Evolutionary conservation across 768 basidiomycete species (phyloP), one percentile per base, ranked within the genome.

Genomic region (Lactarius trivialis): DNA sequence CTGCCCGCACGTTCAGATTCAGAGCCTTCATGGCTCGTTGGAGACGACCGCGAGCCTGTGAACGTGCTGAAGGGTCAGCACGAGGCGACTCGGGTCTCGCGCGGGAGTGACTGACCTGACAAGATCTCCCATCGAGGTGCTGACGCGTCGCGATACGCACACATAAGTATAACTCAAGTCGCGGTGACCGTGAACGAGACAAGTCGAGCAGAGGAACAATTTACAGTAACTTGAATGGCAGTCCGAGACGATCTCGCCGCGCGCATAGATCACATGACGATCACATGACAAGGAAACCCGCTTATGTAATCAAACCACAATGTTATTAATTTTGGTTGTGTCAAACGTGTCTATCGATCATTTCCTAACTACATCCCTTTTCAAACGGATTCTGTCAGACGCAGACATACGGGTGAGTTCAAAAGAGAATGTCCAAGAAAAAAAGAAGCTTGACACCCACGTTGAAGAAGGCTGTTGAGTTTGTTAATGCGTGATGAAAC

Each of bases 401-500:
- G 32, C 17, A 5, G 30, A 30, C n/a, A 55, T 19, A 53, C 43
- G 9, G 14, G 39, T 50, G 6, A 49, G 51, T 30, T 41, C 12
- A 37, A 28, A 59, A 34, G 11, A n/a, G 26, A 26, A 21, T 37
- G 21, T 61, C 21, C 58, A 6, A 28, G 26, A 60, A 30, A 36
- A 54, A 45, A 41, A 4, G 57, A 51, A 54, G 50, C 19, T 8
- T 11, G 56, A 33, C 14, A 78, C 90, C 67, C 75, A 92, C 93
- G 85, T 73, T 88, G 83, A 55, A 98, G 79, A 70, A 89, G 82
- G 67, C 83, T 84, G 82, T 98, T 98, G 72, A 98, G 84, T 76
- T 94, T 96, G 73, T 87, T 96, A 70, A 98, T 93, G 58, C 92
- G 91, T 36, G 92, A 93, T 54, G 86, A 87, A 60, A 96, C 94